phyloP scores from a whole-genome alignment of 2,329 filamentous ascomycete species.

The Thielaviopsis ethacetica region DNA sequence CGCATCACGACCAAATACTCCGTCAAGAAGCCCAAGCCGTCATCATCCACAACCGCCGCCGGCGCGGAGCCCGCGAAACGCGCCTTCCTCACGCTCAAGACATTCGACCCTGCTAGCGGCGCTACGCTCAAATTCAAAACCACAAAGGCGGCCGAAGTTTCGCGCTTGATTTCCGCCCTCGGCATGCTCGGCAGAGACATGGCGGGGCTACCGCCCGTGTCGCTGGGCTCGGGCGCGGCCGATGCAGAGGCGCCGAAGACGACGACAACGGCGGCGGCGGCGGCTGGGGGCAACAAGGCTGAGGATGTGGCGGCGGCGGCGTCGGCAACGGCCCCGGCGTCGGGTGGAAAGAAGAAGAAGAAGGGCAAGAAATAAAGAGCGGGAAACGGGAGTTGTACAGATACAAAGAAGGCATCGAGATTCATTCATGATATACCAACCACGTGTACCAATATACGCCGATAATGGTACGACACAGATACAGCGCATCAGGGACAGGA shows the following conservation, averaged over 20 bases:
- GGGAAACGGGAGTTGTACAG: neutral
- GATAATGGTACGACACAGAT: neutral
- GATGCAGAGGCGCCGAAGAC: conserved; percentile 18
- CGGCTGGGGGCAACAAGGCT: conserved; percentile 16
- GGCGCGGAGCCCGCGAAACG: conserved; percentile 24
- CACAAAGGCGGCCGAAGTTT: conserved; percentile 78
- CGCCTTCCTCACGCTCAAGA: conserved; percentile 69
- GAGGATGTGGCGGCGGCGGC: conserved; percentile 17
- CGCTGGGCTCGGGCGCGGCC: conserved; percentile 16
- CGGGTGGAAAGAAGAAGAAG: conserved; percentile 49
- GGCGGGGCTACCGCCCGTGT: conserved; percentile 35
- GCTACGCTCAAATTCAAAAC: conserved; percentile 82
- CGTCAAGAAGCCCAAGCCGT: conserved; percentile 16
- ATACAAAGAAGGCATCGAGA: neutral
- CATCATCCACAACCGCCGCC: conserved; percentile 17
- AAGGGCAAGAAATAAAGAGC: conserved; percentile 47
- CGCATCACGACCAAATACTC: conserved; percentile 81
- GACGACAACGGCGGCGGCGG: conserved; percentile 19
- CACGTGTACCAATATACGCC: neutral
- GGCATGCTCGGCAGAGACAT: conserved; percentile 59
- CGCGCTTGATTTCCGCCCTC: conserved; percentile 60
- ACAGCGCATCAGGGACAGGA: neutral
- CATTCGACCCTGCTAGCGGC: conserved; percentile 70
- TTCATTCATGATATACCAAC: conserved; percentile 6
- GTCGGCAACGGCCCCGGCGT: conserved; percentile 15